Percentiles rank a stretch among this genome's conserved stretches.
These are phyloP conservation scores for Exsudoporus frostii DNA, from an alignment of 768 basidiomycete genomes.

Conservation along the genomic window DNA sequence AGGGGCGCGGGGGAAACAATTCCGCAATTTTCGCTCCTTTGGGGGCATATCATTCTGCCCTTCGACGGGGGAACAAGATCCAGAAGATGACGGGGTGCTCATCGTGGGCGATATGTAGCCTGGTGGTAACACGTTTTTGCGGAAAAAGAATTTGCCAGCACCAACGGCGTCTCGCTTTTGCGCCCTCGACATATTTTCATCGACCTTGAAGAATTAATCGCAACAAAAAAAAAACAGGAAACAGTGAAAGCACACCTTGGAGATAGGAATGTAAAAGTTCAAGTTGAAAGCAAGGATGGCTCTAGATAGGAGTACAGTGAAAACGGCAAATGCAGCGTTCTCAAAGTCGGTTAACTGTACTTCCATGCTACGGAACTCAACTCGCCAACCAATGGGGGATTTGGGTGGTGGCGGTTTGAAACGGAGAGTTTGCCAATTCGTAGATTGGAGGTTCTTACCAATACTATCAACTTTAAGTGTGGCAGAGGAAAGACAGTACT, in stretches of 20 bases:
- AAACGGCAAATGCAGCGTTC: conserved; percentile 95
- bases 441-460: conserved; percentile 91
- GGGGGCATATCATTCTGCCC: conserved; percentile 31
- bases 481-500: not conserved
- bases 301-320: conserved; percentile 90
- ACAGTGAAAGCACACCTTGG: conserved; percentile 56
- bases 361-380: conserved; percentile 99
- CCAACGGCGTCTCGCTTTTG: conserved; percentile 78
- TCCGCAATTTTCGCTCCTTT: conserved; percentile 66
- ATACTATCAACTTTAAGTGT: not conserved
- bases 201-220: conserved; percentile 59
- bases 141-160: conserved; percentile 82
- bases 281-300: conserved; percentile 89
- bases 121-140: conserved; percentile 75
- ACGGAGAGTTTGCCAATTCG: conserved; percentile 98
- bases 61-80: conserved; percentile 35
- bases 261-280: conserved; percentile 96
- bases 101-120: conserved; percentile 37
- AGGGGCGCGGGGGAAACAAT: conserved; percentile 60
- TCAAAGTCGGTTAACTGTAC: conserved; percentile 99
- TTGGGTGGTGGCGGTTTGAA: conserved; percentile 98
- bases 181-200: conserved; percentile 93
- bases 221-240: not conserved
- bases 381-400: conserved; percentile 94
- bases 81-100: conserved; percentile 46